phyloP scores from a whole-genome alignment of 2,329 filamentous ascomycete genomes.

The Arthrinium phaeospermum region DNA sequence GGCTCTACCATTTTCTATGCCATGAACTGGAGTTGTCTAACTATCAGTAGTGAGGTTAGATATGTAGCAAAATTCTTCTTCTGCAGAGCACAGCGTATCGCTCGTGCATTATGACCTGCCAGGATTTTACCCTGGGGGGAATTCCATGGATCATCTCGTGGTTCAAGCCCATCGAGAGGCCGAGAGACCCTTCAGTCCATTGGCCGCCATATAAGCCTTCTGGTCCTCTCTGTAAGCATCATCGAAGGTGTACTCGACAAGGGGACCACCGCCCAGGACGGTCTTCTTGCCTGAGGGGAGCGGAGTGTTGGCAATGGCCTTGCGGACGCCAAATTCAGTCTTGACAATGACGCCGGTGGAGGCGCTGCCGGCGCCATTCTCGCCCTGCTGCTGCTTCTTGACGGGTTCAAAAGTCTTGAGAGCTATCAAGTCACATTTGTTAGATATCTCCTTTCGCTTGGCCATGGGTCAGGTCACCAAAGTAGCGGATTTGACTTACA shows the following conservation, averaged over 20 bases:
- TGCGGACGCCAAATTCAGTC: not conserved
- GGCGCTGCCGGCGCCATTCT: not conserved
- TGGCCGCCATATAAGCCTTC: not conserved
- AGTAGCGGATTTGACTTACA: not conserved
- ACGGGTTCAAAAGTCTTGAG: not conserved
- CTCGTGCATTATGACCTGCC: not conserved
- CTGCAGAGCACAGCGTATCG: not conserved
- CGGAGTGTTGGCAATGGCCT: not conserved
- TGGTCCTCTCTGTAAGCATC: not conserved
- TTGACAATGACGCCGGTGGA: not conserved
- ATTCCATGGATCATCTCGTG: not conserved
- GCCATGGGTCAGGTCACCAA: not conserved
- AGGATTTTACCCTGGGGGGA: not conserved
- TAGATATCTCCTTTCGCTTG: not conserved
- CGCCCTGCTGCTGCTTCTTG: not conserved
- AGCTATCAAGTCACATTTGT: not conserved
- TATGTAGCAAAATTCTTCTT: too few species aligned
- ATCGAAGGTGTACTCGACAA: not conserved
- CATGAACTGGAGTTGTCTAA: not conserved
- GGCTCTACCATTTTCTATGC: not conserved
- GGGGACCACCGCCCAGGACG: not conserved
- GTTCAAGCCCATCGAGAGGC: conserved; percentile 5
- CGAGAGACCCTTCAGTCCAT: not conserved
- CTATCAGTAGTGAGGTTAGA: not conserved
- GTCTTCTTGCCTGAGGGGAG: not conserved